Conservation (phyloP, 2,329 filamentous ascomycete species). For the Dactylellina cionopaga region DNA sequence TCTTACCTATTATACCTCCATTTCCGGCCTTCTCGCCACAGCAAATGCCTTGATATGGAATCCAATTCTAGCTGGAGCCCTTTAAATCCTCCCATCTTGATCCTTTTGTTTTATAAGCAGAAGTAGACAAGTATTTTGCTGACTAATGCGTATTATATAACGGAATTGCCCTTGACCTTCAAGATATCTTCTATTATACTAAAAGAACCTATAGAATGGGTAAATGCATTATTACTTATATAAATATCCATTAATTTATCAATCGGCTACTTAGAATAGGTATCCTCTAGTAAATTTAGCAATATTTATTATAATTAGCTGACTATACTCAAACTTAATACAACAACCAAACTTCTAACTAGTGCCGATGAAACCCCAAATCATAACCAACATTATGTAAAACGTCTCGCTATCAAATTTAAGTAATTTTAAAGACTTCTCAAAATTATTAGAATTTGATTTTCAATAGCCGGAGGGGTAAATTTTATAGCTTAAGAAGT, state of each 20-base stretch:
- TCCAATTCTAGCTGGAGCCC: too few species aligned
- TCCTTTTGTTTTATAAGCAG: too few species aligned
- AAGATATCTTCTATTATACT: background rate
- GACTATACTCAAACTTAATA: background rate
- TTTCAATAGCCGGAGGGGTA: background rate
- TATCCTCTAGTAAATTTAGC: background rate
- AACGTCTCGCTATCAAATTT: background rate
- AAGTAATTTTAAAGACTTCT: background rate
- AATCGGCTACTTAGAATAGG: background rate
- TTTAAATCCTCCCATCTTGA: too few species aligned
- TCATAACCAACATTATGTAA: background rate
- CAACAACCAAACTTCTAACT: background rate
- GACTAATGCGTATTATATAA: too few species aligned
- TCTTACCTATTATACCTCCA: too few species aligned
- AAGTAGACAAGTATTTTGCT: too few species aligned
- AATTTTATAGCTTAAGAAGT: background rate
- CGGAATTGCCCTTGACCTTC: too few species aligned
- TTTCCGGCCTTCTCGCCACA: too few species aligned
- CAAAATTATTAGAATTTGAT: background rate
- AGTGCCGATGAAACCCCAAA: background rate
- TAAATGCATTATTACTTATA: background rate
- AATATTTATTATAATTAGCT: background rate
- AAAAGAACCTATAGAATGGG: background rate
- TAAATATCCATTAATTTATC: background rate
- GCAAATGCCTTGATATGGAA: too few species aligned